Percentiles rank a stretch among this genome's conserved stretches.
Evolutionary conservation across 2,329 filamentous ascomycete genomes (phyloP).

Genomic region (Aspergillus pseudonomiae): DNA sequence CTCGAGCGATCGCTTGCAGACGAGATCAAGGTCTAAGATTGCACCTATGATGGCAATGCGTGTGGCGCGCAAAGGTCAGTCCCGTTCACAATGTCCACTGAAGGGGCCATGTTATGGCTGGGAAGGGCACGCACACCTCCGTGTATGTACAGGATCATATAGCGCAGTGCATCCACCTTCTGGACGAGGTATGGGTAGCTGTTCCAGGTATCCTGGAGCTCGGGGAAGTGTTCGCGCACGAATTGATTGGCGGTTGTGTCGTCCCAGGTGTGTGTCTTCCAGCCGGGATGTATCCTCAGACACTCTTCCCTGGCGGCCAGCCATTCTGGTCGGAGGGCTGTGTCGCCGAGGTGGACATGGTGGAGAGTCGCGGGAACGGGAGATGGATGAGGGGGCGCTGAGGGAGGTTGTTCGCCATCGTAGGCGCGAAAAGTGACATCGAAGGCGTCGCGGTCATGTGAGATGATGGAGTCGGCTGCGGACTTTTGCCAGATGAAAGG

Average conservation of each 20-base stretch:
- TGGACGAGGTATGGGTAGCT: constrained; percentile 24
- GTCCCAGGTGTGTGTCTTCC: constrained; percentile 21
- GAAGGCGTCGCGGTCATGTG: constrained; percentile 9
- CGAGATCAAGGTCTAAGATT: constrained; percentile 42
- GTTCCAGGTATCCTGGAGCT: constrained; percentile 22
- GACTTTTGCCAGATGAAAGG: constrained; percentile 13
- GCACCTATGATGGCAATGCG: constrained; percentile 17
- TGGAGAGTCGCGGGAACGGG: constrained; percentile 9
- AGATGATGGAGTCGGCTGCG: constrained; percentile 1
- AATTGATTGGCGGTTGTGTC: constrained; percentile 18
- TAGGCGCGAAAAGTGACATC: constrained; percentile 14
- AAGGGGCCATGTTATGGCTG: not conserved
- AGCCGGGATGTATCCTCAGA: constrained; percentile 19
- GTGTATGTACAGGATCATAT: constrained; percentile 25
- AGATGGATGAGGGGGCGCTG: not conserved
- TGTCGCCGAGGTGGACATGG: constrained; percentile 21
- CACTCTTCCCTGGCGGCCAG: constrained; percentile 18
- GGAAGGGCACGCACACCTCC: constrained; percentile 15
- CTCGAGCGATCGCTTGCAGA: constrained; percentile 44
- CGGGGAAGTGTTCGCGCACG: constrained; percentile 20
- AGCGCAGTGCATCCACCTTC: constrained; percentile 27
- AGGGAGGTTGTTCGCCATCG: not conserved
- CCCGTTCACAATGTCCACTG: not conserved
- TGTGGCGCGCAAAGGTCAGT: not conserved
- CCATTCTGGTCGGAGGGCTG: constrained; percentile 21